Base-by-base conservation (phyloP, 768 basidiomycete species). In the Hericium coralloides region DNA sequence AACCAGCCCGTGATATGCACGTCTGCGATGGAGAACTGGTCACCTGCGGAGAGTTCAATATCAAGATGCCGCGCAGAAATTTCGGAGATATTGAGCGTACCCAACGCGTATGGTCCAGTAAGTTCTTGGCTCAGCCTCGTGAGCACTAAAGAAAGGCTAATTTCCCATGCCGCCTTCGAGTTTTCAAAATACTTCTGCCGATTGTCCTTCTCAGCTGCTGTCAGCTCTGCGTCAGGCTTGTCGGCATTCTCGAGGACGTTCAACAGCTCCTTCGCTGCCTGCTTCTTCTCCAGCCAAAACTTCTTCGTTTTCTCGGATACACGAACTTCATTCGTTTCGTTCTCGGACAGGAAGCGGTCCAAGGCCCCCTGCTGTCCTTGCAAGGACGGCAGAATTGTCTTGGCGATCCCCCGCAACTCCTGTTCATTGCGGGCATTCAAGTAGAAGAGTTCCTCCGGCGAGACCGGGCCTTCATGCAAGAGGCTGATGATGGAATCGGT, bases 1-100 rank as follows among this genome's bases (percentile, higher is more conserved):
- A 93, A 66, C 90, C 89, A 95, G 25, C 81, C 83, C 9, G 81
- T 83, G 18, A 92, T 77, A 65, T 92, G 91, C 55, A 92, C 72
- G 66, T 94, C 92, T 14, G 85, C 88, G 49, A 91, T 71, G 6
- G 86, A 90, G 63, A 92, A 68, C 60, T 94, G 90, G 64, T 94
- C 91, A 17, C 92, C 92, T 89, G 37, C 9, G 9, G 43, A n/a
- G 38, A 48, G 39, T 51, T n/a, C 45, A 20, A 12, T 37, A 20
- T 23, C 31, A 36, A 18, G 17, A 25, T 9, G 12, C 38, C 15
- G 36, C 23, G 12, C 26, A 49, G 20, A 17, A 12, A 15, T n/a
- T 9, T 47, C 31, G 18, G 10, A 10, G 47, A n/a, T 20, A 48
- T 14, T 47, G 31, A 38, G 66, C 79, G 52, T 65, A 87, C 87